phyloP scores from a whole-genome alignment of 495 filamentous ascomycete species.

The Aspergillus avenaceus region DNA sequence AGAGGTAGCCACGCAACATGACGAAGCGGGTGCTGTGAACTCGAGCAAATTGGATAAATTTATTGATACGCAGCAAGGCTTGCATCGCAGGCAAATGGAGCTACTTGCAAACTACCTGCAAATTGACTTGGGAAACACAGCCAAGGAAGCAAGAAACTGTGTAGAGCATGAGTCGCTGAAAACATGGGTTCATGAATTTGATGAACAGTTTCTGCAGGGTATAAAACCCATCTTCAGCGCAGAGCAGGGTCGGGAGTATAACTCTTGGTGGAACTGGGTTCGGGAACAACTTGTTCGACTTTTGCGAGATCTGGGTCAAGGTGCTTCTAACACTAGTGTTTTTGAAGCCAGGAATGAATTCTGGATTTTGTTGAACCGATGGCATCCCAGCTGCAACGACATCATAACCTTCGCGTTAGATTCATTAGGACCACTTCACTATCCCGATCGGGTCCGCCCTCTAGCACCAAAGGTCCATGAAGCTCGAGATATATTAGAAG shows the following conservation, averaged over 20 bases:
- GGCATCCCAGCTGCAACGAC: slow-evolving; percentile 16
- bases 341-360: slow-evolving; percentile 3
- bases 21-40: slow-evolving; percentile 84
- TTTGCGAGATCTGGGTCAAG: slow-evolving; percentile 90
- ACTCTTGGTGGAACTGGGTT: slow-evolving; percentile 99
- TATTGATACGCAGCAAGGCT: slow-evolving; percentile 82
- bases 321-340: slow-evolving; percentile 39
- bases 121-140: slow-evolving; percentile 60
- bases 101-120: slow-evolving; percentile 89
- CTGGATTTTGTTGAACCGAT: slow-evolving; percentile 16
- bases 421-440: not conserved
- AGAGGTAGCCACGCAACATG: slow-evolving; percentile 16
- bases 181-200: slow-evolving; percentile 90
- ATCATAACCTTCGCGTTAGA: slow-evolving; percentile 6
- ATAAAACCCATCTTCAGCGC: slow-evolving; percentile 88
- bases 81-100: slow-evolving; percentile 95
- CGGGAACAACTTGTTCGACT: slow-evolving; percentile 92
- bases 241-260: slow-evolving; percentile 88
- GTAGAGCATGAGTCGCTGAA: slow-evolving; percentile 88
- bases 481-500: slow-evolving; percentile 2
- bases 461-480: not conserved
- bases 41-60: slow-evolving; percentile 89
- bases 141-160: not conserved
- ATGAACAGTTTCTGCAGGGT: slow-evolving; percentile 87
- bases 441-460: not conserved